Conservation (phyloP, 148 eudicot species). For the Vaccinium macrocarpon region DNA sequence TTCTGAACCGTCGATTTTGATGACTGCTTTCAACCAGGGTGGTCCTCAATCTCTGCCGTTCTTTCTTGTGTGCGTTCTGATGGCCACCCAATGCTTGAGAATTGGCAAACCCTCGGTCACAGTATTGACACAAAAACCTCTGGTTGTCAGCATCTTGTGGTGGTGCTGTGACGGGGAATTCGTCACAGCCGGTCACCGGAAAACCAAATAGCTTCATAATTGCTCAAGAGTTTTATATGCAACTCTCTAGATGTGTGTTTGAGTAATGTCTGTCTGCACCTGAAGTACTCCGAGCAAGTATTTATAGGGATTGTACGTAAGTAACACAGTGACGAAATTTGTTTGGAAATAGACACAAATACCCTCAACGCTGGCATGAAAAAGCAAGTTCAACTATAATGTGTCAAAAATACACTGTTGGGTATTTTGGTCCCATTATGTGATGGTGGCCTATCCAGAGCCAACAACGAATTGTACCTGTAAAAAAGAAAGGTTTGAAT, state of each 20-base stretch:
- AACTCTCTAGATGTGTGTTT: not conserved
- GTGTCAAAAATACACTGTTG: not conserved
- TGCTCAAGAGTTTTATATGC: not conserved
- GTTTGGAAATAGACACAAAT: not conserved
- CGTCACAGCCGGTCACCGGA: conserved; percentile 19
- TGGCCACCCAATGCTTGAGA: conserved; percentile 56
- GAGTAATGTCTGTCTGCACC: not conserved
- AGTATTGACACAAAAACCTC: conserved; percentile 41
- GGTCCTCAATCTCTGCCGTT: conserved; percentile 32
- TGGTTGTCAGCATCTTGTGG: conserved; percentile 20
- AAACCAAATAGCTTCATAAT: conserved; percentile 38
- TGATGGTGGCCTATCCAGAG: not conserved
- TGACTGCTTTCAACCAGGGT: conserved; percentile 27
- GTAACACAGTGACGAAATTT: not conserved
- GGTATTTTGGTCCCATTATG: not conserved
- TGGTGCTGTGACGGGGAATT: not conserved
- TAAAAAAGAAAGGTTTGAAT: not conserved
- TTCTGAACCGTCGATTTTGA: conserved; percentile 22
- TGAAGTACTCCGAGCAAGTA: not conserved
- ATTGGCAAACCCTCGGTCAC: conserved; percentile 33
- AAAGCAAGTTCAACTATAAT: not conserved
- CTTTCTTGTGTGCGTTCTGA: conserved; percentile 53
- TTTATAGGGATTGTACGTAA: not conserved
- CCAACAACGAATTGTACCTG: not conserved
- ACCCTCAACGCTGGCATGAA: not conserved